phyloP scores from a whole-genome alignment of 805 yeast genomes.

The Wickerhamiella spandovensis region DNA sequence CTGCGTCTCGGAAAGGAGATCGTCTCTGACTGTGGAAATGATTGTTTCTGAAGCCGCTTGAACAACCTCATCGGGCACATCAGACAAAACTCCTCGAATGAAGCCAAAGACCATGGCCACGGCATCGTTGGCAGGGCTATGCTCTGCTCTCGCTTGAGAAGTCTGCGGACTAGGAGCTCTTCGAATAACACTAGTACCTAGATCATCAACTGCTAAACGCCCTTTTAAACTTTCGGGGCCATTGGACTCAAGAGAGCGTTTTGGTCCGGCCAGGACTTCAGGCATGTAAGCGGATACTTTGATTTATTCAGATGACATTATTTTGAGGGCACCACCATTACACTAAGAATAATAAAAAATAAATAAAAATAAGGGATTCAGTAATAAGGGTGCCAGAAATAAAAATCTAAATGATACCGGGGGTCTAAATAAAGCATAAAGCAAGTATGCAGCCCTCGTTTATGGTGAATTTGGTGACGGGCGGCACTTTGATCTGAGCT shows the following conservation, averaged over 20 bases:
- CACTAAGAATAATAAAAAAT: too few relatives aligned
- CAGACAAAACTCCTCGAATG: conserved; percentile 47
- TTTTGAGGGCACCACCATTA: too few relatives aligned
- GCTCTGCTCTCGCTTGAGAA: not conserved
- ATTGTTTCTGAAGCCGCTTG: conserved; percentile 48
- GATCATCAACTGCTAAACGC: not conserved
- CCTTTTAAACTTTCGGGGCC: not conserved
- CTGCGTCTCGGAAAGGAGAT: conserved; percentile 28
- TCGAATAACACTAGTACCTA: not conserved
- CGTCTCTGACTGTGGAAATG: conserved; percentile 41
- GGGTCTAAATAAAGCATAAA: too few relatives aligned
- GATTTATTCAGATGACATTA: not conserved
- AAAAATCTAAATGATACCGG: too few relatives aligned
- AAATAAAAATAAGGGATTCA: too few relatives aligned
- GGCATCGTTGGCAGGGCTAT: not conserved
- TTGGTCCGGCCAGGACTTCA: not conserved
- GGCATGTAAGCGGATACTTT: not conserved
- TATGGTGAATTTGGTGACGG: not conserved
- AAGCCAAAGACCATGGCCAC: conserved; percentile 35
- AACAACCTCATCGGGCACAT: conserved; percentile 62
- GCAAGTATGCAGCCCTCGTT: not conserved
- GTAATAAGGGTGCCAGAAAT: too few relatives aligned
- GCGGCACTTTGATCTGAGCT: not conserved
- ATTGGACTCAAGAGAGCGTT: not conserved
- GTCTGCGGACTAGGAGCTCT: not conserved